A percentile compares a stretch with the other conserved stretches of the same genome.
Evolutionary conservation across 139 green algal genomes (phyloP).

Genomic region (Zygnema circumcarinatum): DNA sequence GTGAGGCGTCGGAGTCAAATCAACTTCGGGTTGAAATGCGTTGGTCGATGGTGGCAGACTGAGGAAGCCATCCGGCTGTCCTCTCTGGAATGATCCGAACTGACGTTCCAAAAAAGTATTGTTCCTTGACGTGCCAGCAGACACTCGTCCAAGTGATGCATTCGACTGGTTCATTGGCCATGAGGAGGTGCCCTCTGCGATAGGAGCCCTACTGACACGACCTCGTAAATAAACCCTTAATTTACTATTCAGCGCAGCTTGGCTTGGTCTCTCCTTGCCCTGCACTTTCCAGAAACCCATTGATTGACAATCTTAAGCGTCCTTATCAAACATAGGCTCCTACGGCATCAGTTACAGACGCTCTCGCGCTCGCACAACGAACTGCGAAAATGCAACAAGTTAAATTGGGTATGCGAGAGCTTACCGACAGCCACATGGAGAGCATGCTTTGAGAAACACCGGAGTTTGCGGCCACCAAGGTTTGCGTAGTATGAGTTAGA

Average conservation of each 20-base stretch:
- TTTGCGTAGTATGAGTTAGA: constrained; percentile 5
- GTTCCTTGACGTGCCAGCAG: neutral
- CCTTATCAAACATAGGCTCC: neutral
- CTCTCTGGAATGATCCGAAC: no score
- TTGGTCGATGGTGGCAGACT: no score
- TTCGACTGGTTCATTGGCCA: neutral
- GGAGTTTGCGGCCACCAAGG: neutral
- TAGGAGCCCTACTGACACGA: neutral
- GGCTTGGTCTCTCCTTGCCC: neutral
- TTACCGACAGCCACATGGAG: neutral
- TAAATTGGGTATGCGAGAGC: no score
- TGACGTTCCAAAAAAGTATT: no score
- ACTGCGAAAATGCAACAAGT: no score
- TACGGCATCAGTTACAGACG: no score
- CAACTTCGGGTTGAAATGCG: no score
- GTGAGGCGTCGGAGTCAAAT: no score
- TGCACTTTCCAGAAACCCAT: neutral
- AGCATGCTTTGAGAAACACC: constrained; percentile 12
- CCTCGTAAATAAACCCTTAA: neutral
- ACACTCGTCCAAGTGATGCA: neutral
- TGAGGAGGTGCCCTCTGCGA: neutral
- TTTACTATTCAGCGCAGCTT: neutral
- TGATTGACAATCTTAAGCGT: neutral
- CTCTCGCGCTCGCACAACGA: no score
- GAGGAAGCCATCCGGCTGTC: no score